Conservation (phyloP, 2,329 filamentous ascomycete species). For the Cercospora berteroae region DNA sequence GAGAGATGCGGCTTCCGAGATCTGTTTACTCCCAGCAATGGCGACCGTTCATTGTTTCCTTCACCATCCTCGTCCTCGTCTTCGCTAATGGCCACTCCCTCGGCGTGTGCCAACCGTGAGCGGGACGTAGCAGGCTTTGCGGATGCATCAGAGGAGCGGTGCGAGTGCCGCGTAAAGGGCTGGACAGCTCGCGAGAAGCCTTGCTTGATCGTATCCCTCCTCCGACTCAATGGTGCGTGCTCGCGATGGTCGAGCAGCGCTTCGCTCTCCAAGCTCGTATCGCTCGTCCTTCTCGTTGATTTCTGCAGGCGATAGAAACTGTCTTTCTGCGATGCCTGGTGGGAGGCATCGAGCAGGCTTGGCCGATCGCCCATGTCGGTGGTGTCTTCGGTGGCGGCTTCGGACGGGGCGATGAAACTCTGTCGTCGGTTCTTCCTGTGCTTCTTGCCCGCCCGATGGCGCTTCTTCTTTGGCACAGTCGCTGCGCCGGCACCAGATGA, state of each 20-base stretch:
- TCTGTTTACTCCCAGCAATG: slow-evolving; percentile 47
- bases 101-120: slow-evolving; percentile 12
- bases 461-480: slow-evolving; percentile 25
- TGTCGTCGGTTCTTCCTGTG: slow-evolving; percentile 64
- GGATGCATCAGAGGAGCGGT: slow-evolving; percentile 25
- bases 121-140: slow-evolving; percentile 7
- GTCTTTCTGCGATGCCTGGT: slow-evolving; percentile 40
- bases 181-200: slow-evolving; percentile 29
- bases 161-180: slow-evolving; percentile 27
- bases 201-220: slow-evolving; percentile 46
- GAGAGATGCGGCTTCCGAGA: slow-evolving; percentile 35
- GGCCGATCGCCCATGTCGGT: slow-evolving; percentile 51
- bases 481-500: slow-evolving; percentile 7
- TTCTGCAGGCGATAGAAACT: slow-evolving; percentile 55
- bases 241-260: slow-evolving; percentile 79
- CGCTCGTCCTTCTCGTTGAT: slow-evolving; percentile 59
- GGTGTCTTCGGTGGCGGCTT: slow-evolving; percentile 50
- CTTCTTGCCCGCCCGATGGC: slow-evolving; percentile 56
- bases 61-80: slow-evolving; percentile 54
- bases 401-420: slow-evolving; percentile 70
- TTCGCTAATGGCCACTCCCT: slow-evolving; percentile 28
- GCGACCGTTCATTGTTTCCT: slow-evolving; percentile 49
- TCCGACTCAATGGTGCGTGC: slow-evolving; percentile 41
- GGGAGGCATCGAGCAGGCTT: slow-evolving; percentile 41
- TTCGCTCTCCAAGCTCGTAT: slow-evolving; percentile 85